These are phyloP conservation scores for Clitocybe nebularis DNA, from an alignment of 1,284 basidiomycete genomes.

Conservation along the genomic window DNA sequence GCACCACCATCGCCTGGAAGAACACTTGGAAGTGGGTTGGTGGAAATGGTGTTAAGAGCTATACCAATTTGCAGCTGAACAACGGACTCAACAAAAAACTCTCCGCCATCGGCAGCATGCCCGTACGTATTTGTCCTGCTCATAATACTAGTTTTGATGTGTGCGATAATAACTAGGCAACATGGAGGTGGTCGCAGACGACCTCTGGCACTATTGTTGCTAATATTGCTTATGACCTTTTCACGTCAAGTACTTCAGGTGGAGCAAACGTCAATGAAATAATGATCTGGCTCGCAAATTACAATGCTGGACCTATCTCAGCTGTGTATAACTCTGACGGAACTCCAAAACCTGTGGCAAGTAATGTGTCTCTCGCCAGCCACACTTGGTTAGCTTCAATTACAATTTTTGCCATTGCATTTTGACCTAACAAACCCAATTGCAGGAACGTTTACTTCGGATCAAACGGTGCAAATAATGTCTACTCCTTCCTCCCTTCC, in stretches of 20 bases:
- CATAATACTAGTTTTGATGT: neutral
- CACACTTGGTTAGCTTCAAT: conserved; percentile 39
- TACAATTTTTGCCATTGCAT: neutral
- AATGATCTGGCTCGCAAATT: conserved; percentile 66
- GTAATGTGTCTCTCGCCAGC: conserved; percentile 43
- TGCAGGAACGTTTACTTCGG: conserved; percentile 57
- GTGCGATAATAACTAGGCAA: conserved; percentile 20
- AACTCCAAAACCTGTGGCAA: conserved; percentile 42
- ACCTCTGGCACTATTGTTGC: conserved; percentile 35
- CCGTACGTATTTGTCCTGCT: conserved; percentile 32
- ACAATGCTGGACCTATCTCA: conserved; percentile 57
- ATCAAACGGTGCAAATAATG: conserved; percentile 54
- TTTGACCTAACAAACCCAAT: neutral
- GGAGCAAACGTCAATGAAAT: conserved; percentile 56
- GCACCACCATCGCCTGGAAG: conserved; percentile 46
- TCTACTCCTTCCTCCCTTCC: conserved; percentile 59
- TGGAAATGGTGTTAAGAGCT: conserved; percentile 54
- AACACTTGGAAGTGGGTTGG: conserved; percentile 55
- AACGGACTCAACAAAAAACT: conserved; percentile 50
- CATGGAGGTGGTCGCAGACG: conserved; percentile 36
- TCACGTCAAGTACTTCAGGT: conserved; percentile 49
- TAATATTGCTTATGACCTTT: conserved; percentile 60
- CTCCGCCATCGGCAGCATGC: conserved; percentile 50
- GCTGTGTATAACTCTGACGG: conserved; percentile 42
- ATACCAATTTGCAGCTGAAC: conserved; percentile 53